Conservation (phyloP, 2,329 filamentous ascomycete species). For the Rhinocladiella mackenziei region DNA sequence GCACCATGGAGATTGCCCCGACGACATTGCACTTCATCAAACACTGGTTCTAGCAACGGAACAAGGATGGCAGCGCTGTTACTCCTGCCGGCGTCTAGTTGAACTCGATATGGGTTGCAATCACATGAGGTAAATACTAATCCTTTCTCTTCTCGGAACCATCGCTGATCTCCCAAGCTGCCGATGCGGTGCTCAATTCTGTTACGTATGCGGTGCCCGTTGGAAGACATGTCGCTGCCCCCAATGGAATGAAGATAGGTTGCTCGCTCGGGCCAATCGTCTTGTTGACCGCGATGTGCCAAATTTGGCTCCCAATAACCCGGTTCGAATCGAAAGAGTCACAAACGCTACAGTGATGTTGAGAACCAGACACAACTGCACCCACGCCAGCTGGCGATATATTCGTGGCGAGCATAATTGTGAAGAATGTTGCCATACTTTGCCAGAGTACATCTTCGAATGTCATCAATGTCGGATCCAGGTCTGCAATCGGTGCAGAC, state of each 20-base stretch:
- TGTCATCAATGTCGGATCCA: constrained; percentile 20
- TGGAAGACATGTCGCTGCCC: constrained; percentile 33
- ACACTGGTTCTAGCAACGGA: constrained; percentile 60
- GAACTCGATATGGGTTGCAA: constrained; percentile 35
- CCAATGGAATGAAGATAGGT: constrained; percentile 31
- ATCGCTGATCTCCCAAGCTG: constrained; percentile 28
- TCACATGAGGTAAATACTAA: constrained; percentile 35
- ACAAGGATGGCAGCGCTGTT: constrained; percentile 71
- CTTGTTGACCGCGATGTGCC: constrained; percentile 21
- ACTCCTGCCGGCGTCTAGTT: constrained; percentile 60
- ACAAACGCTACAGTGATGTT: constrained; percentile 19
- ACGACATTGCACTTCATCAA: constrained; percentile 29
- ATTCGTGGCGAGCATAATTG: constrained; percentile 11
- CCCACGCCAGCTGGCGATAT: constrained; percentile 17
- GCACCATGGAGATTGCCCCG: constrained; percentile 41
- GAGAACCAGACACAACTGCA: constrained; percentile 21
- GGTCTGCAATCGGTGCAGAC: constrained; percentile 18
- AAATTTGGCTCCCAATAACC: constrained; percentile 7
- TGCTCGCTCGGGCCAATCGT: constrained; percentile 22
- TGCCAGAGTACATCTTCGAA: constrained; percentile 22
- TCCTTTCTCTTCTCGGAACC: neutral
- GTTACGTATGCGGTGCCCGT: constrained; percentile 31
- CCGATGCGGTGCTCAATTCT: constrained; percentile 34
- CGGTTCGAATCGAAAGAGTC: neutral
- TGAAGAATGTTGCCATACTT: constrained; percentile 19